Evolutionary conservation across 495 filamentous ascomycete species (phyloP).

Genomic region (Xanthoparmelia taractica): DNA sequence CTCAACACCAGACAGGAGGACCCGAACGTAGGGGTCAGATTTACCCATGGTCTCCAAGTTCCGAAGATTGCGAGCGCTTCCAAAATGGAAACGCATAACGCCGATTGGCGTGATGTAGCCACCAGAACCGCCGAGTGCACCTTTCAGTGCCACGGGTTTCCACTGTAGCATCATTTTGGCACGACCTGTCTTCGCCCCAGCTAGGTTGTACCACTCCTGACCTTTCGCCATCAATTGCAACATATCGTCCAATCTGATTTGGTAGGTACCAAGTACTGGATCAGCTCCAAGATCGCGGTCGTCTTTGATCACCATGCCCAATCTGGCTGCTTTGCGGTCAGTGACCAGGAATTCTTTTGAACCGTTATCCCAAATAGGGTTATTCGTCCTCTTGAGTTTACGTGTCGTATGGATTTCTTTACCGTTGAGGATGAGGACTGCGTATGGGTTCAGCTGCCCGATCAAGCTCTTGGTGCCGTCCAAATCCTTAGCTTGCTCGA

Average conservation of each 20-base stretch:
- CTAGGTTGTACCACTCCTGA: constrained; percentile 90
- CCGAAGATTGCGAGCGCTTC: constrained; percentile 68
- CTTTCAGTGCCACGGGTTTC: constrained; percentile 86
- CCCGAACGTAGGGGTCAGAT: constrained; percentile 87
- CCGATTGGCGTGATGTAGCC: constrained; percentile 91
- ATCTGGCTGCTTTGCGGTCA: constrained; percentile 77
- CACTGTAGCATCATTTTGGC: constrained; percentile 84
- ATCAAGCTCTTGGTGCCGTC: constrained; percentile 84
- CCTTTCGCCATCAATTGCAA: constrained; percentile 84
- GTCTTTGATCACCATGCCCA: constrained; percentile 91
- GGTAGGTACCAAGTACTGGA: constrained; percentile 79
- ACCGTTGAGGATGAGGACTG: constrained; percentile 75
- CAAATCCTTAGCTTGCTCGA: constrained; percentile 93
- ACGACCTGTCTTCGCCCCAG: constrained; percentile 71
- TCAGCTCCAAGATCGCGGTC: constrained; percentile 80
- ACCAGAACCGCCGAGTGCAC: constrained; percentile 62
- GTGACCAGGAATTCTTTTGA: constrained; percentile 91
- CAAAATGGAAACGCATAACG: constrained; percentile 90
- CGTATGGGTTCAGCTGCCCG: constrained; percentile 85
- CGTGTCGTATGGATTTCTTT: constrained; percentile 78
- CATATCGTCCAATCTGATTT: constrained; percentile 92
- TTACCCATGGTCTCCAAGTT: constrained; percentile 95
- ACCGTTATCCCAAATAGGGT: constrained; percentile 84
- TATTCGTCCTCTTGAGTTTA: constrained; percentile 92
- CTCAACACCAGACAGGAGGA: constrained; percentile 81